phyloP scores from a whole-genome alignment of 2,329 filamentous ascomycete genomes.

The Plectosphaerella cucumerina region DNA sequence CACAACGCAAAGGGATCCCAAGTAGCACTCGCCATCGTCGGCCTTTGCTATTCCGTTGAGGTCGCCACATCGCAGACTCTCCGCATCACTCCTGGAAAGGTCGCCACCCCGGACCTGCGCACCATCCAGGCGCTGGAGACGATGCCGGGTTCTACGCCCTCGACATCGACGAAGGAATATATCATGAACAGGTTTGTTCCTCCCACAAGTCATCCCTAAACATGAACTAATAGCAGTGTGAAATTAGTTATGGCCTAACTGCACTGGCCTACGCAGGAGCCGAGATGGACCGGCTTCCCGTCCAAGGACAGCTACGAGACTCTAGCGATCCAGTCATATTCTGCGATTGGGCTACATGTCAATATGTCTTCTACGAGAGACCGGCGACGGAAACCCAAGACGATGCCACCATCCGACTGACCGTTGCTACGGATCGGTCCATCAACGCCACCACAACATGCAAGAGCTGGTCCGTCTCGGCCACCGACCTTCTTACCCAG shows the following conservation, averaged over 20 bases:
- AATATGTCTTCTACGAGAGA: constrained; percentile 33
- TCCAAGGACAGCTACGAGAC: constrained; percentile 23
- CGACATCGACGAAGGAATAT: constrained; percentile 27
- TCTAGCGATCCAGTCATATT: constrained; percentile 19
- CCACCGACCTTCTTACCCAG: constrained; percentile 1
- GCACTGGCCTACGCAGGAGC: constrained; percentile 22
- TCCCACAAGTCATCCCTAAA: neutral
- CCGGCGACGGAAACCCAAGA: neutral
- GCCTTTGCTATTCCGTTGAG: constrained; percentile 38
- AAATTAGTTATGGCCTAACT: constrained; percentile 31
- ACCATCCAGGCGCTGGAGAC: constrained; percentile 24
- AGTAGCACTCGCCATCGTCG: constrained; percentile 35
- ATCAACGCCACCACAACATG: constrained; percentile 25
- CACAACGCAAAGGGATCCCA: constrained; percentile 28
- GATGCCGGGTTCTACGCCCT: constrained; percentile 17
- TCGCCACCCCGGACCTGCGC: constrained; percentile 31
- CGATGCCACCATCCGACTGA: constrained; percentile 8
- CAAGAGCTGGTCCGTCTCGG: constrained; percentile 21
- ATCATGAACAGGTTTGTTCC: constrained; percentile 33
- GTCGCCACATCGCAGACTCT: constrained; percentile 25
- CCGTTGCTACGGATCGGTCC: constrained; percentile 26
- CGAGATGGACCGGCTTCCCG: constrained; percentile 15
- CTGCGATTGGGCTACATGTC: constrained; percentile 14
- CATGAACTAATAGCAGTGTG: neutral
- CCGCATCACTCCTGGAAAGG: constrained; percentile 22